These are phyloP conservation scores for Dimargaris verticillata DNA, from an alignment of 192 early-diverging fungal genomes.

Conservation along the genomic window DNA sequence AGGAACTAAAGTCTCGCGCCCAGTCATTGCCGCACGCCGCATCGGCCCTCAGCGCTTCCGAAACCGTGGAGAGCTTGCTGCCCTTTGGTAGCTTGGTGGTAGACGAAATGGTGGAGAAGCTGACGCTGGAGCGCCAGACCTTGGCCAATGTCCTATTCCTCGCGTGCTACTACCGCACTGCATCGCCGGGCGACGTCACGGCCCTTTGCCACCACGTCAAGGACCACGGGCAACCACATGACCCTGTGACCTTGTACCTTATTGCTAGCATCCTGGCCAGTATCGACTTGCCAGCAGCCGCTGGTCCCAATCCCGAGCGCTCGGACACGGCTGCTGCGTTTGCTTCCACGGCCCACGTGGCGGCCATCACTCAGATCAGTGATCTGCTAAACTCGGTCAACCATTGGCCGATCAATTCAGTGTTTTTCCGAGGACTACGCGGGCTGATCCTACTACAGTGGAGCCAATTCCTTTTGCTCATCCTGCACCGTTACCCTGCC, in stretches of 20 bases:
- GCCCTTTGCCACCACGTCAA: neutral
- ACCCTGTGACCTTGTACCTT: constrained; percentile 24
- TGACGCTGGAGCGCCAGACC: constrained; percentile 25
- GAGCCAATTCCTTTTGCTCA: constrained; percentile 33
- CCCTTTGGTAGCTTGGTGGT: constrained; percentile 25
- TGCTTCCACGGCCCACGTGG: constrained; percentile 22
- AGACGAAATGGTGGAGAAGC: constrained; percentile 20
- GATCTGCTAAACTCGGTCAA: constrained; percentile 22
- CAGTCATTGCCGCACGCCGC: neutral
- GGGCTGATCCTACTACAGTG: constrained; percentile 42
- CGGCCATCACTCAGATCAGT: constrained; percentile 14
- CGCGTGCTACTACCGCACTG: constrained; percentile 23
- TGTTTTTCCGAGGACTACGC: constrained; percentile 25
- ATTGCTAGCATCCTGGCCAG: constrained; percentile 18
- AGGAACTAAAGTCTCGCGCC: neutral
- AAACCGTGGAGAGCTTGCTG: constrained; percentile 7
- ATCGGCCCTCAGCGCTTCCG: neutral
- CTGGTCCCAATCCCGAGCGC: constrained; percentile 15
- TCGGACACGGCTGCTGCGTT: constrained; percentile 21
- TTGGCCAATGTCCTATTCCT: constrained; percentile 28
- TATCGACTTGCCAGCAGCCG: constrained; percentile 16
- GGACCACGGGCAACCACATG: constrained; percentile 15
- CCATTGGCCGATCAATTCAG: constrained; percentile 20
- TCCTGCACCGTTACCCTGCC: constrained; percentile 26
- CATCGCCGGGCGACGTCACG: constrained; percentile 15